phyloP scores from a whole-genome alignment of 345 rosid species.

The Populus ilicifolia region DNA sequence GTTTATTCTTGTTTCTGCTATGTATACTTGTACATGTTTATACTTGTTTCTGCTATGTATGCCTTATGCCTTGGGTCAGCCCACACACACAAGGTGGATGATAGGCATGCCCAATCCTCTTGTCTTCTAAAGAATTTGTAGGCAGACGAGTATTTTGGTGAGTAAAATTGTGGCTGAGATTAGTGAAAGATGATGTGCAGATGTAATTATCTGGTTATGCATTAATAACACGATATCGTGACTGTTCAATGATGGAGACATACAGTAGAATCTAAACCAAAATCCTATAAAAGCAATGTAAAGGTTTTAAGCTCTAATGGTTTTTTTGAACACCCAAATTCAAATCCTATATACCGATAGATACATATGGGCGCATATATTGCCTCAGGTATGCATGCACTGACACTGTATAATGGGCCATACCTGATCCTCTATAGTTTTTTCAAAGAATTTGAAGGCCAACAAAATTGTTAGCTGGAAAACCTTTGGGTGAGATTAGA shows the following conservation, averaged over 20 bases:
- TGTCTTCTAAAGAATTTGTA: background rate
- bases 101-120: background rate
- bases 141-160: background rate
- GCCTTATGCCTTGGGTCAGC: background rate
- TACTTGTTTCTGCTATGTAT: background rate
- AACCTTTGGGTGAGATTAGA: background rate
- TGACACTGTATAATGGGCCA: background rate
- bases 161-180: background rate
- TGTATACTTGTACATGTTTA: background rate
- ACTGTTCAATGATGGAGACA: background rate
- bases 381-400: background rate
- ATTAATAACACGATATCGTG: background rate
- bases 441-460: background rate
- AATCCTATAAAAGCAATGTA: background rate
- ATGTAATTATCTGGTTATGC: background rate
- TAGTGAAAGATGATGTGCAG: background rate
- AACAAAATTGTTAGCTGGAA: background rate
- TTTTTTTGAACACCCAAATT: background rate
- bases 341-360: background rate
- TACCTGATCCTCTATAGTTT: background rate
- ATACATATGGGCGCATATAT: background rate
- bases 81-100: background rate
- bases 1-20: background rate
- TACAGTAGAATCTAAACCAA: background rate
- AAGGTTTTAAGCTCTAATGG: background rate